Percentiles rank a stretch among this genome's conserved stretches.
Conservation (phyloP, 345 rosid species). For the Camelina neglecta region DNA sequence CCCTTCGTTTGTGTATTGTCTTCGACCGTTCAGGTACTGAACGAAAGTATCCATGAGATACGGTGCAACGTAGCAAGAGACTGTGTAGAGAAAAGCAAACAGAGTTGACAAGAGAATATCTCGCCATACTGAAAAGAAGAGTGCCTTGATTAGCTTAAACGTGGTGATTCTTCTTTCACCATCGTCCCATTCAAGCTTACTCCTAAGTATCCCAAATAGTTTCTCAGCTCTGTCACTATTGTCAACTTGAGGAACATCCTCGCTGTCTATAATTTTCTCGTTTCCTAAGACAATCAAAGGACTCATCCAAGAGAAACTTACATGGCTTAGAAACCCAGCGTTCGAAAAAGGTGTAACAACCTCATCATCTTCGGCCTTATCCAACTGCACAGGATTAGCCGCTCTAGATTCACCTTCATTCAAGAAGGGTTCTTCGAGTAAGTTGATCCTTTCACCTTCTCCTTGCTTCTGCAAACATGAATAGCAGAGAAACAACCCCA, state of each 20-base stretch:
- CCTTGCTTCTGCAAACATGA: conserved; percentile 53
- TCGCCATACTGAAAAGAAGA: conserved; percentile 48
- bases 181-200: conserved; percentile 47
- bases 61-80: conserved; percentile 56
- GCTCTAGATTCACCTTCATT: conserved; percentile 39
- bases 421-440: conserved; percentile 57
- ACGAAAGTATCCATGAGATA: conserved; percentile 61
- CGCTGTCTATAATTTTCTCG: conserved; percentile 47
- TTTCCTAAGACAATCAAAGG: conserved; percentile 53
- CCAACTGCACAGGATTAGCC: conserved; percentile 30
- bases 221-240: conserved; percentile 45
- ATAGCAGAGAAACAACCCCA: conserved; percentile 64
- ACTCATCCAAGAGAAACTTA: conserved; percentile 59
- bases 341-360: conserved; percentile 51
- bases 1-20: conserved; percentile 53
- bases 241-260: conserved; percentile 59
- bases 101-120: conserved; percentile 50
- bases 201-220: conserved; percentile 41
- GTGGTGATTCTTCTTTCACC: conserved; percentile 45
- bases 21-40: conserved; percentile 50
- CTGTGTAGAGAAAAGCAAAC: conserved; percentile 38
- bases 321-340: conserved; percentile 48
- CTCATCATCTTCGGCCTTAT: conserved; percentile 41
- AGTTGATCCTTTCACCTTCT: conserved; percentile 37
- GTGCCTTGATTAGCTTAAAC: conserved; percentile 47